Evolutionary conservation across 345 rosid species (phyloP).

Genomic region (Mangifera indica): DNA sequence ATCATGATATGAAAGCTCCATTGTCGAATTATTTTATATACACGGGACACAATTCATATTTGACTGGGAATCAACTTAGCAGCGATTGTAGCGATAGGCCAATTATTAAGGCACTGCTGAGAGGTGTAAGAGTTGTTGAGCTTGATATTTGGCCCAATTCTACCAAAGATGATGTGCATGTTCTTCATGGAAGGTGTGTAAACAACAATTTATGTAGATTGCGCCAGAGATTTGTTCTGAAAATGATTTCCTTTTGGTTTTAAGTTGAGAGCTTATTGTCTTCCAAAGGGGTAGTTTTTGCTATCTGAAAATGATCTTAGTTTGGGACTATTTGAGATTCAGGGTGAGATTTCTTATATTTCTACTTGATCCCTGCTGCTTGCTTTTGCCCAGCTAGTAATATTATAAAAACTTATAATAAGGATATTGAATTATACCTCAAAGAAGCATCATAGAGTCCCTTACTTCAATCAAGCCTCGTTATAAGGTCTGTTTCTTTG

Average conservation of each 20-base stretch:
- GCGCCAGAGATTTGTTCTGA: not conserved
- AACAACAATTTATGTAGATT: not conserved
- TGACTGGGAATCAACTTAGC: slow-evolving; percentile 91
- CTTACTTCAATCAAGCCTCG: not conserved
- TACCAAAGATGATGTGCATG: slow-evolving; percentile 58
- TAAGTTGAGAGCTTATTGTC: not conserved
- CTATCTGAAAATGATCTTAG: not conserved
- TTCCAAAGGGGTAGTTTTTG: not conserved
- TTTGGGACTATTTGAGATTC: not conserved
- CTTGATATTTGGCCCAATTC: slow-evolving; percentile 96
- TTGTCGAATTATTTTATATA: slow-evolving; percentile 83
- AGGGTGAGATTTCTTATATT: too few species aligned
- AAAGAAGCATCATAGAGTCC: not conserved
- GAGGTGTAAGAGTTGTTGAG: slow-evolving; percentile 90
- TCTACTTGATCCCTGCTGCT: not conserved
- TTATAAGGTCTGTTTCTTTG: not conserved
- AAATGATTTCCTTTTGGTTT: not conserved
- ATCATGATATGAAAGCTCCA: slow-evolving; percentile 80
- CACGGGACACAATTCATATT: slow-evolving; percentile 92
- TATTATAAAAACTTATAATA: too few species aligned
- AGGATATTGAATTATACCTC: not conserved
- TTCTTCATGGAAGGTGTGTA: slow-evolving; percentile 86
- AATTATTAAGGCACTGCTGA: slow-evolving; percentile 63
- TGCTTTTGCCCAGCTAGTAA: not conserved
- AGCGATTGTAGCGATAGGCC: slow-evolving; percentile 95